Percentiles rank a stretch among this genome's conserved stretches.
Evolutionary conservation across 1,139 yeast species (phyloP).

Genomic region (Suhomyces maxii): DNA sequence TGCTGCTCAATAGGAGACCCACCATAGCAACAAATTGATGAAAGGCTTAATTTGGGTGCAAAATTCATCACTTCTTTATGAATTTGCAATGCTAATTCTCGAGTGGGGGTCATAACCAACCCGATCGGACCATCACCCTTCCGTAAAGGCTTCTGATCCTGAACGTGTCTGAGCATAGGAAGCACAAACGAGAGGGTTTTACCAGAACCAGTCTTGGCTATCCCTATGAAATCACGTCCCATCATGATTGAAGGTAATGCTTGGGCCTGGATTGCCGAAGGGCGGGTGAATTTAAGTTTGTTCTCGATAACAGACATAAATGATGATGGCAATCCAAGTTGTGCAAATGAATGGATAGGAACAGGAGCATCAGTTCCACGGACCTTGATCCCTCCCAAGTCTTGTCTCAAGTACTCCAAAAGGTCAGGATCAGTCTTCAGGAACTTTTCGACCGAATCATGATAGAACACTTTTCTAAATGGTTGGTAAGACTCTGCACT

Average conservation of each 20-base stretch:
- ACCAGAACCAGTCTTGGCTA: slow-evolving; percentile 97
- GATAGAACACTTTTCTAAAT: slow-evolving; percentile 64
- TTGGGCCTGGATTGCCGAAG: slow-evolving; percentile 90
- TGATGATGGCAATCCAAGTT: slow-evolving; percentile 69
- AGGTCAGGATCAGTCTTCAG: slow-evolving; percentile 49
- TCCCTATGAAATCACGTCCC: slow-evolving; percentile 88
- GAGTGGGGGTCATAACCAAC: slow-evolving; percentile 82
- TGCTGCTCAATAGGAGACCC: slow-evolving; percentile 85
- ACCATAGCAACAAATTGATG: slow-evolving; percentile 86
- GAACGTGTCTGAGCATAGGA: slow-evolving; percentile 81
- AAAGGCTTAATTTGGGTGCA: slow-evolving; percentile 44
- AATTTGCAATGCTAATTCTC: slow-evolving; percentile 90
- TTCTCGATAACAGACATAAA: slow-evolving; percentile 53
- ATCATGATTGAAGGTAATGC: slow-evolving; percentile 89
- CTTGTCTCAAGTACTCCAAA: slow-evolving; percentile 52
- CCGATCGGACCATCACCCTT: slow-evolving; percentile 73
- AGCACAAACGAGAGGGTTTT: slow-evolving; percentile 86
- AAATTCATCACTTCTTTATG: slow-evolving; percentile 66
- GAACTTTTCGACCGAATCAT: slow-evolving; percentile 57
- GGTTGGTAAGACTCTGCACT: slow-evolving; percentile 47
- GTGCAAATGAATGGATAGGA: slow-evolving; percentile 80
- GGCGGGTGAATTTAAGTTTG: slow-evolving; percentile 54
- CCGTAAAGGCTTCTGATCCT: slow-evolving; percentile 61
- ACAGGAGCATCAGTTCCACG: slow-evolving; percentile 59
- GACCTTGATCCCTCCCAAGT: slow-evolving; percentile 63